Evolutionary conservation across 2,329 filamentous ascomycete species (phyloP).

Genomic region (Triangularia verruculosa): DNA sequence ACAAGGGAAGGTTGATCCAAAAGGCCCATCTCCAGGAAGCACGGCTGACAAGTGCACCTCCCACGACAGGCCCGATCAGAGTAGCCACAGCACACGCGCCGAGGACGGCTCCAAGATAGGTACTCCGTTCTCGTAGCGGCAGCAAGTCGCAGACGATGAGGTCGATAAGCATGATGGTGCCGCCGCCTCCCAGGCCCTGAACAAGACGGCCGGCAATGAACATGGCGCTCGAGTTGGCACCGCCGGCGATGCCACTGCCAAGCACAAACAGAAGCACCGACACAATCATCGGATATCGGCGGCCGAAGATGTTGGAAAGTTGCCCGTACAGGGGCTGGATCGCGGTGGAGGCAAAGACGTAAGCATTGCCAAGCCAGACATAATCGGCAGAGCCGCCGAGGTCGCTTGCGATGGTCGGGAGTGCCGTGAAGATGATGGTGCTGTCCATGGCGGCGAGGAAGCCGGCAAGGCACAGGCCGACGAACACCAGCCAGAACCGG

Average conservation of each 20-base stretch:
- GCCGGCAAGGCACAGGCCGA: not conserved
- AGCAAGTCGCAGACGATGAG: constrained; percentile 40
- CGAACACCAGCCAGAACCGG: constrained; percentile 3
- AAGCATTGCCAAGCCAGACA: constrained; percentile 17
- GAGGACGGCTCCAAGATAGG: constrained; percentile 33
- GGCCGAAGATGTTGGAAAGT: constrained; percentile 13
- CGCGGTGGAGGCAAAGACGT: constrained; percentile 11
- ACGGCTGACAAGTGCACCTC: not conserved
- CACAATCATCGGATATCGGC: not conserved
- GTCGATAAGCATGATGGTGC: constrained; percentile 20
- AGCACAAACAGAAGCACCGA: constrained; percentile 3
- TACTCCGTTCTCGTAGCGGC: constrained; percentile 36
- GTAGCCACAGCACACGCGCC: not conserved
- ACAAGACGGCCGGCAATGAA: not conserved
- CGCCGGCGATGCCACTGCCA: constrained; percentile 10
- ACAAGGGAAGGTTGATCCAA: constrained; percentile 37
- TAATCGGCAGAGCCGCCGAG: not conserved
- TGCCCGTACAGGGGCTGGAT: constrained; percentile 19
- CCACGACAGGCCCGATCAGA: not conserved
- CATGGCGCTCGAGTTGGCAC: not conserved
- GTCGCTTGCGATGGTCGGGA: not conserved
- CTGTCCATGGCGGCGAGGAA: not conserved
- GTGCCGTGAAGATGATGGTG: not conserved
- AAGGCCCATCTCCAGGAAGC: constrained; percentile 6
- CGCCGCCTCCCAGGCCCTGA: not conserved